These are phyloP conservation scores for Sphaerulina musiva DNA, from an alignment of 2,329 filamentous ascomycete genomes.

Conservation along the genomic window DNA sequence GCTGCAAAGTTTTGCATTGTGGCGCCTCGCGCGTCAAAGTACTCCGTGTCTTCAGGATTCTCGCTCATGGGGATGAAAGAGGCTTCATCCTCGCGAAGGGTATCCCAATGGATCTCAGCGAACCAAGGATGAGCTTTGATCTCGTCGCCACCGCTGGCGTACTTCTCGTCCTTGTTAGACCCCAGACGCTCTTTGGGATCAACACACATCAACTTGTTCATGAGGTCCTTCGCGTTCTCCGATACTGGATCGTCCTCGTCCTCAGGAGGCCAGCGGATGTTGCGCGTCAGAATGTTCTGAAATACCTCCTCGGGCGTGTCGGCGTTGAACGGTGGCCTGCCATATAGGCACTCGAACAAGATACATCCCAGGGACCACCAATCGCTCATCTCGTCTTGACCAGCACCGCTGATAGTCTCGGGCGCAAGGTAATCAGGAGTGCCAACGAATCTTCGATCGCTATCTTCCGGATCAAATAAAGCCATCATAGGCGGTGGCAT, in stretches of 20 bases:
- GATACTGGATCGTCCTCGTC: conserved; percentile 68
- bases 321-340: conserved; percentile 89
- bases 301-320: conserved; percentile 87
- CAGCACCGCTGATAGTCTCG: conserved; percentile 90
- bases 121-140: conserved; percentile 91
- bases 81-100: conserved; percentile 85
- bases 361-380: conserved; percentile 99
- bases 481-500: conserved; percentile 89
- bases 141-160: conserved; percentile 75
- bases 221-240: conserved; percentile 82
- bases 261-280: conserved; percentile 87
- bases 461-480: conserved; percentile 91
- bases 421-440: conserved; percentile 96
- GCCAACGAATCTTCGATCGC: conserved; percentile 85
- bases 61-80: conserved; percentile 90
- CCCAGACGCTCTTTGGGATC: conserved; percentile 78
- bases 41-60: conserved; percentile 95
- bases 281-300: conserved; percentile 85
- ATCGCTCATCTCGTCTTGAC: conserved; percentile 96
- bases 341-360: conserved; percentile 90
- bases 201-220: conserved; percentile 83
- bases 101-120: conserved; percentile 77
- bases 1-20: conserved; percentile 88
- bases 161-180: conserved; percentile 78
- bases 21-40: conserved; percentile 88